Evolutionary conservation across 495 filamentous ascomycete species (phyloP).

Genomic region (Penicillium daleae): DNA sequence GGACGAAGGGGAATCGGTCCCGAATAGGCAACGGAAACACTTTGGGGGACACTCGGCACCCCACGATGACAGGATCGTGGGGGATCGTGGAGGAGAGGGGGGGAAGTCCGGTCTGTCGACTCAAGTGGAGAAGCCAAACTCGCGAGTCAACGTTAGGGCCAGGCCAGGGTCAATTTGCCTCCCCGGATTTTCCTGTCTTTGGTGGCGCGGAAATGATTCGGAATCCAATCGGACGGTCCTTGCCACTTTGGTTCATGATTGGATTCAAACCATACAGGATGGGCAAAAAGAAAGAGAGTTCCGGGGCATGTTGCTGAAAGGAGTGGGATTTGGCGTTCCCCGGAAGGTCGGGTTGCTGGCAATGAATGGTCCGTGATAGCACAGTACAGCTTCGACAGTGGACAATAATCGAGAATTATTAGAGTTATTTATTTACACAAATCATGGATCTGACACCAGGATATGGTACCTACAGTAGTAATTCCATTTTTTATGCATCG

Average conservation of each 20-base stretch:
- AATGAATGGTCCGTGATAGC: background rate
- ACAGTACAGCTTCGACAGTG: background rate
- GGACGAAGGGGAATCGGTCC: conserved; percentile 15
- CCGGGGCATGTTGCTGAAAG: background rate
- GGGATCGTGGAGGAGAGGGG: background rate
- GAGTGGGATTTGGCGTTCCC: background rate
- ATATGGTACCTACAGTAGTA: no score
- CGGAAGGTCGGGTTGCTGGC: background rate
- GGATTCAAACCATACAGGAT: background rate
- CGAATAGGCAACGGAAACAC: background rate
- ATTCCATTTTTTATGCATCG: no score
- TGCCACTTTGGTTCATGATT: background rate
- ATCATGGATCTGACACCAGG: no score
- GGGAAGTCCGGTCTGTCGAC: conserved; percentile 1
- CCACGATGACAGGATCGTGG: conserved; percentile 11
- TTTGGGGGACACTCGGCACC: conserved; percentile 18
- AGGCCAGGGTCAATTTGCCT: background rate
- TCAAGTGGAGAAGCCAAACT: background rate
- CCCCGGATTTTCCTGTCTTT: background rate
- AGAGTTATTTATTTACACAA: no score
- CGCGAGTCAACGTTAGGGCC: background rate
- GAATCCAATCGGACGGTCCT: conserved; percentile 3
- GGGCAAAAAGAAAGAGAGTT: background rate
- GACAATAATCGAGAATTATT: background rate
- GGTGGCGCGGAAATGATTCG: conserved; percentile 1